These are phyloP conservation scores for Protoeuglena noctilucae DNA, from an alignment of 139 green algal species.

Conservation along the genomic window DNA sequence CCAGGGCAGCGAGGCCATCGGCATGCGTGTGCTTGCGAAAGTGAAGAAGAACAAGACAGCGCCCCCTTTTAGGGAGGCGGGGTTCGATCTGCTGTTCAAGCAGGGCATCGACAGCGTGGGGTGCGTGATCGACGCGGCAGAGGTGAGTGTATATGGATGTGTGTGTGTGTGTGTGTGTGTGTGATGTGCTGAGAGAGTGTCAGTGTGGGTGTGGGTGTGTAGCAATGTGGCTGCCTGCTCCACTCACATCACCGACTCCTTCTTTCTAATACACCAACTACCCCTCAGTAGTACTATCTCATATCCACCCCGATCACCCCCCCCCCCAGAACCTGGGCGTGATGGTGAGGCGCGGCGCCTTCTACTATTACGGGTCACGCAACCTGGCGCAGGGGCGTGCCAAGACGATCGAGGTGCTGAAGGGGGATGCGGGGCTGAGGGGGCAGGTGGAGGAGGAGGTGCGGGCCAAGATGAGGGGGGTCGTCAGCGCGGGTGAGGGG, in stretches of 20 bases:
- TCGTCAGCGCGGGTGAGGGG: too few species aligned
- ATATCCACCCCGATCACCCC: too few species aligned
- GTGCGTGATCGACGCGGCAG: slow-evolving; percentile 62
- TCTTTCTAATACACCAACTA: too few species aligned
- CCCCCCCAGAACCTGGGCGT: slow-evolving; percentile 35
- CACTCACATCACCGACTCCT: too few species aligned
- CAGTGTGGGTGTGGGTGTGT: too few species aligned
- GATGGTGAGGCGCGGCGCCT: slow-evolving; percentile 39
- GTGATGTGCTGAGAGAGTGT: too few species aligned
- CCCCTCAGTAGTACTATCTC: too few species aligned
- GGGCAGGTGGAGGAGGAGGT: slow-evolving; percentile 36
- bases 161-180: too few species aligned
- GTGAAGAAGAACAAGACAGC: slow-evolving; percentile 91
- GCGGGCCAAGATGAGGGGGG: slow-evolving; percentile 11
- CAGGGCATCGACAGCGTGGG: slow-evolving; percentile 51
- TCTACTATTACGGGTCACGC: slow-evolving; percentile 40
- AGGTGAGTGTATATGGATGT: too few species aligned
- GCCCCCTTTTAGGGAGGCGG: slow-evolving; percentile 43
- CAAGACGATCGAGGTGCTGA: slow-evolving; percentile 31
- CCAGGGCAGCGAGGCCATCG: slow-evolving; percentile 9
- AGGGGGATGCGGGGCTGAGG: slow-evolving; percentile 19
- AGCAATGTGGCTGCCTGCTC: too few species aligned
- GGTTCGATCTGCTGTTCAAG: slow-evolving; percentile 84
- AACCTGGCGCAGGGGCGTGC: slow-evolving; percentile 41
- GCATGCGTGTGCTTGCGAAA: slow-evolving; percentile 24